Evolutionary conservation across 129 eudicot species (phyloP).

Genomic region (Lactuca sativa): DNA sequence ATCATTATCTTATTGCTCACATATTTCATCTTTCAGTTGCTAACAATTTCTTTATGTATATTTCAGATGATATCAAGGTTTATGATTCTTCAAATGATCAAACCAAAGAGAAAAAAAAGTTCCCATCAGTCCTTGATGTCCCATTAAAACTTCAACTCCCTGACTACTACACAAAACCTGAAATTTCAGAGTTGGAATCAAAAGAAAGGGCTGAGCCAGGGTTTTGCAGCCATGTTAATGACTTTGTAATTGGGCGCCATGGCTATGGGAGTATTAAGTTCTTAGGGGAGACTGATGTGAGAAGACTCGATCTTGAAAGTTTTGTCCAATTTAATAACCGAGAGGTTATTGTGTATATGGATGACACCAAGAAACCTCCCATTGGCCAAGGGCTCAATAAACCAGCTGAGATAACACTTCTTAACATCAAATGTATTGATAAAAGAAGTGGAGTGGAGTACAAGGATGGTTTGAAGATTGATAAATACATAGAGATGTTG

Average conservation of each 20-base stretch:
- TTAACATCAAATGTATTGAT: constrained; percentile 59
- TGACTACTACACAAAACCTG: constrained; percentile 66
- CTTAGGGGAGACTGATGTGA: constrained; percentile 59
- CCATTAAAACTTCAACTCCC: constrained; percentile 54
- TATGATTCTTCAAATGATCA: constrained; percentile 13
- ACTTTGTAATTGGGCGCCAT: constrained; percentile 65
- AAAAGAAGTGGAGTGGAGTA: constrained; percentile 51
- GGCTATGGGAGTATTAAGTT: constrained; percentile 67
- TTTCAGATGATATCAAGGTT: constrained; percentile 12
- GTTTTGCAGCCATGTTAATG: constrained; percentile 58
- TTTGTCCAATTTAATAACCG: constrained; percentile 49
- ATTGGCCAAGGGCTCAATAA: constrained; percentile 78
- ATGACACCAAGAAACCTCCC: constrained; percentile 56
- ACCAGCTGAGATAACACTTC: constrained; percentile 72
- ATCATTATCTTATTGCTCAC: background rate
- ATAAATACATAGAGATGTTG: constrained; percentile 49
- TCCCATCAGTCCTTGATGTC: constrained; percentile 21
- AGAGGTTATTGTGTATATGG: constrained; percentile 64
- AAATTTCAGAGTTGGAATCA: constrained; percentile 48
- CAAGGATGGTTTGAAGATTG: constrained; percentile 43
- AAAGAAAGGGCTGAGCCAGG: constrained; percentile 59
- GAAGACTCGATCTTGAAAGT: constrained; percentile 52
- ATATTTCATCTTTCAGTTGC: background rate
- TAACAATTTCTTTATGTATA: background rate
- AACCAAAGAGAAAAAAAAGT: background rate